Conservation (phyloP, 2,329 filamentous ascomycete species). For the Zasmidium angulare region DNA sequence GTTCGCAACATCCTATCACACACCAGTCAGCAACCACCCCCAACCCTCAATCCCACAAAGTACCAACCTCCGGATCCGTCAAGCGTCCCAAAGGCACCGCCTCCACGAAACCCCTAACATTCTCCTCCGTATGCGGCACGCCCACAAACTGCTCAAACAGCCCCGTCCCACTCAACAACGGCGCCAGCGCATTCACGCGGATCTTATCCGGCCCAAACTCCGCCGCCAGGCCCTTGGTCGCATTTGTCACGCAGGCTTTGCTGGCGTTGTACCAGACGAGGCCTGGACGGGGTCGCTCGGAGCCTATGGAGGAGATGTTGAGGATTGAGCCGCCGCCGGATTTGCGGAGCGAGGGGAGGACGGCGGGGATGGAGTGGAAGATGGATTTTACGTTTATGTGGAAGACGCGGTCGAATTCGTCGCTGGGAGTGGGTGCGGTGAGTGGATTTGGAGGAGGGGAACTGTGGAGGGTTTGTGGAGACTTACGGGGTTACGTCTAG, state of each 20-base stretch:
- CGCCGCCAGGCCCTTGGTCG: not conserved
- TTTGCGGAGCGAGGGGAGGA: not conserved
- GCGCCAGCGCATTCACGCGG: not conserved
- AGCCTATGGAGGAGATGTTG: conserved; percentile 4
- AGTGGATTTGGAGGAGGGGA: no score
- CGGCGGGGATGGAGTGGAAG: conserved; percentile 5
- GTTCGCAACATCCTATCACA: conserved; percentile 1
- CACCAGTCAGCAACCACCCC: not conserved
- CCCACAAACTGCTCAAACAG: conserved; percentile 4
- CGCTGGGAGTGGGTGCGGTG: no score
- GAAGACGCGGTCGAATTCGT: conserved; percentile 8
- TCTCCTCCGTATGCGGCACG: conserved; percentile 4
- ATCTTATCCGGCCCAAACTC: not conserved
- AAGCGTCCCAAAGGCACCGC: conserved; percentile 4
- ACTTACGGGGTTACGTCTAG: not conserved
- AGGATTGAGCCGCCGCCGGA: not conserved
- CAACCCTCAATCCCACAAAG: not conserved
- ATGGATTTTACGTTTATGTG: conserved; percentile 3
- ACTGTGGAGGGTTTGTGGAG: no score
- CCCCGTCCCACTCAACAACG: conserved; percentile 1
- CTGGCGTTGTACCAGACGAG: conserved; percentile 1
- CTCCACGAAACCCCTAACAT: conserved; percentile 6
- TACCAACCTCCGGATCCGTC: conserved; percentile 1
- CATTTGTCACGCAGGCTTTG: conserved; percentile 1
- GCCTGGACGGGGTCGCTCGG: not conserved